Evolutionary conservation across 1,139 yeast genomes (phyloP).

Genomic region (Kurtzmaniella natalensis): DNA sequence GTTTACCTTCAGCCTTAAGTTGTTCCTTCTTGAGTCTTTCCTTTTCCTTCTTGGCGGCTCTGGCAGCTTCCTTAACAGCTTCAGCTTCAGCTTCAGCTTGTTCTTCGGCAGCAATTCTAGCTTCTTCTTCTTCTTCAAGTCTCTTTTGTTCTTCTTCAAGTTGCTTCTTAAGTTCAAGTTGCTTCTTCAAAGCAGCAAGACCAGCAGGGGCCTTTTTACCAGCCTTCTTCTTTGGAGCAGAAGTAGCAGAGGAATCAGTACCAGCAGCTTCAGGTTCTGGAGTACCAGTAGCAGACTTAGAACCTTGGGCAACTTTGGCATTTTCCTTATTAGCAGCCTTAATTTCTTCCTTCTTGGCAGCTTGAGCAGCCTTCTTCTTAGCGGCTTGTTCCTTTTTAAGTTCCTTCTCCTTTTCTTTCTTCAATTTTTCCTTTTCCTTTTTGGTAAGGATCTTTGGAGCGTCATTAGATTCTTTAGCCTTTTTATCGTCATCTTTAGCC

Average conservation of each 20-base stretch:
- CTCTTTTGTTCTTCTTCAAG: slow-evolving; percentile 67
- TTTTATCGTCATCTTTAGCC: slow-evolving; percentile 49
- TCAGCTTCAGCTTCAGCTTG: slow-evolving; percentile 60
- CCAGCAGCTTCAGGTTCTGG: slow-evolving; percentile 27
- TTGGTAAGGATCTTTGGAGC: slow-evolving; percentile 81
- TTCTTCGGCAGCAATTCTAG: slow-evolving; percentile 58
- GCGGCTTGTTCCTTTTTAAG: slow-evolving; percentile 89
- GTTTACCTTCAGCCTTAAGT: slow-evolving; percentile 89
- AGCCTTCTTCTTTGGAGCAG: slow-evolving; percentile 43
- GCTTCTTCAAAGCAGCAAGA: slow-evolving; percentile 75
- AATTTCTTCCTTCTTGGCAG: slow-evolving; percentile 60
- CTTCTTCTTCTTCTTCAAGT: slow-evolving; percentile 68
- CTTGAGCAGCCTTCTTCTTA: slow-evolving; percentile 67
- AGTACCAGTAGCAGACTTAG: slow-evolving; percentile 31
- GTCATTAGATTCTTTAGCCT: slow-evolving; percentile 38
- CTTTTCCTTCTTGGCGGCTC: slow-evolving; percentile 73
- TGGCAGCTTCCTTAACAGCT: slow-evolving; percentile 63
- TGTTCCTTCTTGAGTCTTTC: slow-evolving; percentile 76
- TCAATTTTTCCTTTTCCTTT: slow-evolving; percentile 96
- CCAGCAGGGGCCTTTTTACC: slow-evolving; percentile 76
- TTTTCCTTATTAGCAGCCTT: slow-evolving; percentile 58
- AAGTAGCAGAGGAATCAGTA: slow-evolving; percentile 23
- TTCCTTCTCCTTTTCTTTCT: slow-evolving; percentile 95
- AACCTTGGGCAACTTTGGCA: slow-evolving; percentile 45
- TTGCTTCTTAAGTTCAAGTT: slow-evolving; percentile 82